These are phyloP conservation scores for Ophiostoma australiae DNA, from an alignment of 2,329 filamentous ascomycete genomes.

Conservation along the genomic window DNA sequence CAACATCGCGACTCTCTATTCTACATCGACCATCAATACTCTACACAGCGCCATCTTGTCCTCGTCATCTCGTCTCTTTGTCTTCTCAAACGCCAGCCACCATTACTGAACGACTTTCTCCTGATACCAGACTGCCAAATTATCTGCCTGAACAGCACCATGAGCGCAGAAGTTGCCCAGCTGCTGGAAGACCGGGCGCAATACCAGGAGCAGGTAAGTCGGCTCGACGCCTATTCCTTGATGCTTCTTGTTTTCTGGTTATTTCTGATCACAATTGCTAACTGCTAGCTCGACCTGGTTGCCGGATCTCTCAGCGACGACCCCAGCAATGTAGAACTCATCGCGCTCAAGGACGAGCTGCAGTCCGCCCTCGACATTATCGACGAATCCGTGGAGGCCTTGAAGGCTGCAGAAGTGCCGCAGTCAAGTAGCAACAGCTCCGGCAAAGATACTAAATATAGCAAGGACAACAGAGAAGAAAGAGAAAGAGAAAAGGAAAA, in stretches of 20 bases:
- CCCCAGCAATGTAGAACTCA: slow-evolving; percentile 72
- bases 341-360: slow-evolving; percentile 73
- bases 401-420: slow-evolving; percentile 43
- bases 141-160: slow-evolving; percentile 25
- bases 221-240: background rate
- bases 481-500: too few relatives aligned
- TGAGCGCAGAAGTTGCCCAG: slow-evolving; percentile 36
- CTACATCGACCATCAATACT: background rate
- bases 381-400: slow-evolving; percentile 74
- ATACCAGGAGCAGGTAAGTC: slow-evolving; percentile 54
- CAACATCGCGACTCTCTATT: background rate
- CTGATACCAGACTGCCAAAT: background rate
- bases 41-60: background rate
- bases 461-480: too few relatives aligned
- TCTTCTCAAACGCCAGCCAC: too few relatives aligned
- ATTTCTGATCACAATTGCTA: background rate
- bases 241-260: too few relatives aligned
- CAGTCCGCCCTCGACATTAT: slow-evolving; percentile 74
- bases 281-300: slow-evolving; percentile 67
- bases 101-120: too few relatives aligned
- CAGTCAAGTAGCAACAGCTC: too few relatives aligned
- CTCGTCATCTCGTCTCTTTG: too few relatives aligned
- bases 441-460: too few relatives aligned
- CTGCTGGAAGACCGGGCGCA: slow-evolving; percentile 49
- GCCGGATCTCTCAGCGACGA: slow-evolving; percentile 71